Percentiles rank a stretch among this genome's conserved stretches.
These are phyloP conservation scores for Aspergillus versicolor DNA, from an alignment of 2,329 filamentous ascomycete species.

Conservation along the genomic window DNA sequence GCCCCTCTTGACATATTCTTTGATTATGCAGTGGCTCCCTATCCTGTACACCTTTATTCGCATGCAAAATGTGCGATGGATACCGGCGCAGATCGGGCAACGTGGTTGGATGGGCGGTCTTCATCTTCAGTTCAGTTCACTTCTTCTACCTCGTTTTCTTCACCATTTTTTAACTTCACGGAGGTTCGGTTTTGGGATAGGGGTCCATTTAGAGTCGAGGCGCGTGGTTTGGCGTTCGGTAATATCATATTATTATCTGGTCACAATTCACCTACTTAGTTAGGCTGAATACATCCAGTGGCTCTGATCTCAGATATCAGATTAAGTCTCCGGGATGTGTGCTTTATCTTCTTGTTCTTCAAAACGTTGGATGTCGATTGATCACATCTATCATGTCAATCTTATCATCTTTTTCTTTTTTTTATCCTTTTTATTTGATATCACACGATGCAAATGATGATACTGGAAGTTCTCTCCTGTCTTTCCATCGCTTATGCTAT, in stretches of 20 bases:
- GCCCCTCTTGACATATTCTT: neutral
- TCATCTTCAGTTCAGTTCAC: neutral
- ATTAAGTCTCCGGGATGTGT: neutral
- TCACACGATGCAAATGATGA: conserved; percentile 10
- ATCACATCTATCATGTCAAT: neutral
- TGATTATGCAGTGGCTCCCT: neutral
- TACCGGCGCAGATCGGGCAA: conserved; percentile 6
- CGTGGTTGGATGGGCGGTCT: conserved; percentile 2
- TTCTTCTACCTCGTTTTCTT: neutral
- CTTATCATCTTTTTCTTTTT: neutral
- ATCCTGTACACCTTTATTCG: neutral
- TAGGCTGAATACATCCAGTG: neutral
- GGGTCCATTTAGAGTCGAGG: conserved; percentile 11
- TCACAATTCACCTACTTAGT: neutral
- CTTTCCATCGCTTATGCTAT: conserved; percentile 1
- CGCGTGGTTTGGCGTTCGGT: conserved; percentile 1
- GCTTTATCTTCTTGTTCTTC: neutral
- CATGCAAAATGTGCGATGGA: conserved; percentile 1
- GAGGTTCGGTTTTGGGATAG: conserved; percentile 5
- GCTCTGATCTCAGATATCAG: neutral
- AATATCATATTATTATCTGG: neutral
- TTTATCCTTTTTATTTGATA: conserved; percentile 4
- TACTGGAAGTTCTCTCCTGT: conserved; percentile 2
- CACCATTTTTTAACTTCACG: neutral
- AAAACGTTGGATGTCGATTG: conserved; percentile 7